A percentile compares a stretch with the other conserved stretches of the same genome.
Conservation (phyloP, 2,329 filamentous ascomycete genomes). For the Cercospora sojina region DNA sequence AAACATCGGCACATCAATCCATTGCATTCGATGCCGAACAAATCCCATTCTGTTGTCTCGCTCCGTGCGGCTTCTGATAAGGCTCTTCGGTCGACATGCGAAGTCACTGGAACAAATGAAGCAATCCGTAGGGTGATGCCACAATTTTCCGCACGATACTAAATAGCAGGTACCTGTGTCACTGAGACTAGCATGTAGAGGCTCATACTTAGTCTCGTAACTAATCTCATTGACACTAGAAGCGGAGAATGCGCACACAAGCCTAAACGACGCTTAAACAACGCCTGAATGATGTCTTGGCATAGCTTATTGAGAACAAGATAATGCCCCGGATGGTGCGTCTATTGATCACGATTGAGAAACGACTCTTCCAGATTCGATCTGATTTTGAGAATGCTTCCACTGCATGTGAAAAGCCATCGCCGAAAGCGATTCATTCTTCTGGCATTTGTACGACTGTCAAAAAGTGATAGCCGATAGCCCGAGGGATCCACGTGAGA, state of each 20-base stretch:
- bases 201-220: not conserved
- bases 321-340: not conserved
- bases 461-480: accelerated
- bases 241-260: not conserved
- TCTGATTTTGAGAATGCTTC: too few species aligned
- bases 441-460: not conserved
- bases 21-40: not conserved
- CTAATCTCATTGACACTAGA: not conserved
- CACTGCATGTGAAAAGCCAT: not conserved
- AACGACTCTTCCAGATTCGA: too few species aligned
- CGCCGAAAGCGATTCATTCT: not conserved
- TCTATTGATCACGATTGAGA: not conserved
- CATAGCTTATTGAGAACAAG: not conserved
- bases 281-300: not conserved
- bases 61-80: not conserved
- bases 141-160: not conserved
- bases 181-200: not conserved
- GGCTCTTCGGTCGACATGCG: not conserved
- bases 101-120: not conserved
- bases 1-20: not conserved
- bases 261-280: not conserved
- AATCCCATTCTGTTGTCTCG: not conserved
- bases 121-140: not conserved
- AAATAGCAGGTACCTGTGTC: not conserved
- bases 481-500: not conserved